Evolutionary conservation across 2,329 filamentous ascomycete genomes (phyloP).

Genomic region (Aspergillus niger): DNA sequence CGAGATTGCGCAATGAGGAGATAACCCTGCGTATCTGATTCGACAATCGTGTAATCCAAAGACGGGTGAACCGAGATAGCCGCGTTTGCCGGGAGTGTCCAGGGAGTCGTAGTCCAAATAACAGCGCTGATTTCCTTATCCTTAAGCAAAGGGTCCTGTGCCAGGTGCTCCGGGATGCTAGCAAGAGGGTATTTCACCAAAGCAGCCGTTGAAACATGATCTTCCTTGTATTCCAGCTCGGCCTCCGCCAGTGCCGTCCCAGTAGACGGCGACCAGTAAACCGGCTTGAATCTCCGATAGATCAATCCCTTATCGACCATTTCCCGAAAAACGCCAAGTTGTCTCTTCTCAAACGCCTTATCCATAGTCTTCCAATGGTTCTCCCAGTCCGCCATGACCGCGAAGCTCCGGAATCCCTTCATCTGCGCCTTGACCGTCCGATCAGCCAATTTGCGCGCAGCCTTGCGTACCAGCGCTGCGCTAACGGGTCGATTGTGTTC

Average conservation of each 20-base stretch:
- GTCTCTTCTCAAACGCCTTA: conserved; percentile 61
- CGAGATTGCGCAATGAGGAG: conserved; percentile 73
- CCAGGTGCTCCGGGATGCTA: conserved; percentile 48
- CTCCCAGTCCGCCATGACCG: conserved; percentile 66
- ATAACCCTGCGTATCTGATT: conserved; percentile 57
- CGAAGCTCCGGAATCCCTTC: conserved; percentile 61
- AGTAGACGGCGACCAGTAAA: conserved; percentile 68
- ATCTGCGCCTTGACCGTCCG: conserved; percentile 61
- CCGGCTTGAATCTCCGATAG: conserved; percentile 63
- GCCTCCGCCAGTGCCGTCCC: conserved; percentile 65
- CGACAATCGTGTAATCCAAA: conserved; percentile 71
- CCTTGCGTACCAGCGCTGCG: conserved; percentile 54
- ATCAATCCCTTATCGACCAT: conserved; percentile 66
- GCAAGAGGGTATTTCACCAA: conserved; percentile 73
- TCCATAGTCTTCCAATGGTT: conserved; percentile 66
- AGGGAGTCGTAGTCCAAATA: conserved; percentile 98
- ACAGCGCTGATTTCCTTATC: conserved; percentile 67
- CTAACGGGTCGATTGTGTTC: conserved; percentile 30
- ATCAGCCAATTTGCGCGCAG: conserved; percentile 57
- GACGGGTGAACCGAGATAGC: conserved; percentile 80
- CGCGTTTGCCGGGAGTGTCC: conserved; percentile 91
- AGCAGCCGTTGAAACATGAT: conserved; percentile 61
- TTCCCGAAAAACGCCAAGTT: conserved; percentile 60
- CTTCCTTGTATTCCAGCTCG: conserved; percentile 66
- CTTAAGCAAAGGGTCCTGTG: conserved; percentile 43